Percentiles rank a stretch among this genome's conserved stretches.
These are phyloP conservation scores for Notholithocarpus densiflorus DNA, from an alignment of 306 rosid genomes.

Conservation along the genomic window DNA sequence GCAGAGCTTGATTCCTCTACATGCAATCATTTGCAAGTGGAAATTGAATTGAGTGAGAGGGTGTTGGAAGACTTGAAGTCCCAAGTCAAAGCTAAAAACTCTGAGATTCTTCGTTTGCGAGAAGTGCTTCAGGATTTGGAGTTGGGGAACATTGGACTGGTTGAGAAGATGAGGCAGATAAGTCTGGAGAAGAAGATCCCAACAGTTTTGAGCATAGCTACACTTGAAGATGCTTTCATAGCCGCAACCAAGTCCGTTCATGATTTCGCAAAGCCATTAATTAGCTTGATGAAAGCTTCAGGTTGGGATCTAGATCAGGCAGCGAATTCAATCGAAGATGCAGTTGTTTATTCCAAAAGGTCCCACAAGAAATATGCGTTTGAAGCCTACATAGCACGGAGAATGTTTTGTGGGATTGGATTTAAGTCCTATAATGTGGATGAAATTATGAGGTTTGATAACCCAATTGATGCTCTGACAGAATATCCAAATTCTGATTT, in stretches of 20 bases:
- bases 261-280: slow-evolving; percentile 79
- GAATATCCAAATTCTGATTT: slow-evolving; percentile 67
- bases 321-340: slow-evolving; percentile 44
- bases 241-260: slow-evolving; percentile 66
- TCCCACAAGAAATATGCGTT: slow-evolving; percentile 77
- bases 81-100: slow-evolving; percentile 41
- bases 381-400: slow-evolving; percentile 68
- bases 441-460: slow-evolving; percentile 50
- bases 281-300: slow-evolving; percentile 72
- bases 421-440: slow-evolving; percentile 34
- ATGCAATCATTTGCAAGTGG: slow-evolving; percentile 30
- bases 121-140: slow-evolving; percentile 43
- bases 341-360: slow-evolving; percentile 55
- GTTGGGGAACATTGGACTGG: slow-evolving; percentile 30
- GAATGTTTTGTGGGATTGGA: slow-evolving; percentile 55
- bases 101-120: slow-evolving; percentile 39
- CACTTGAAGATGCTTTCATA: slow-evolving; percentile 43
- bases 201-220: slow-evolving; percentile 30
- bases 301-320: slow-evolving; percentile 85
- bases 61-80: slow-evolving; percentile 52
- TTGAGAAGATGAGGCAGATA: slow-evolving; percentile 40
- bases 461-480: slow-evolving; percentile 57
- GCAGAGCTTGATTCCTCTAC: slow-evolving; percentile 19
- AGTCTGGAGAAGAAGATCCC: slow-evolving; percentile 41
- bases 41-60: slow-evolving; percentile 42